Conservation (phyloP, 805 yeast species). For the Candida nemodendra region DNA sequence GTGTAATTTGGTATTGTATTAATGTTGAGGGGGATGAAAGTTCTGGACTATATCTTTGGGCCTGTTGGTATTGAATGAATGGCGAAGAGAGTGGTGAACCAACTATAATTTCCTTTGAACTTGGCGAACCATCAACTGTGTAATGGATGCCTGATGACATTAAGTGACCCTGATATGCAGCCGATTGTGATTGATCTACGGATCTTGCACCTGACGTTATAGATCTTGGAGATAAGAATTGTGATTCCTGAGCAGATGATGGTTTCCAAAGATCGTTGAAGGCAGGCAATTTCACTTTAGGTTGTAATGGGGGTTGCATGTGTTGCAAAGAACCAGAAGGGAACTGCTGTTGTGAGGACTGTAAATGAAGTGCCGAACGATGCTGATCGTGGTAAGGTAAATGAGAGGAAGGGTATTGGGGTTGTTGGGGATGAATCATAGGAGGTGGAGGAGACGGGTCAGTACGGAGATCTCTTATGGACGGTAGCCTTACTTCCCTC, state of each 20-base stretch:
- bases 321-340: slow-evolving; percentile 71
- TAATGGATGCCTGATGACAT: slow-evolving; percentile 1
- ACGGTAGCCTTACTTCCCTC: slow-evolving; percentile 15
- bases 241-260: slow-evolving; percentile 47
- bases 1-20: background rate
- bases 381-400: background rate
- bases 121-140: slow-evolving; percentile 1
- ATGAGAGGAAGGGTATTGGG: background rate
- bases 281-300: slow-evolving; percentile 72
- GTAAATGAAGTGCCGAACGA: background rate
- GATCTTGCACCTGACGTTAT: background rate
- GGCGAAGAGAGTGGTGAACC: slow-evolving; percentile 10
- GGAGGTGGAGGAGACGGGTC: slow-evolving; percentile 7
- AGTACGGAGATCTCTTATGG: slow-evolving; percentile 12
- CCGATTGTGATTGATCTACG: background rate
- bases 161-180: slow-evolving; percentile 1
- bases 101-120: slow-evolving; percentile 3
- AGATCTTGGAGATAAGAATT: background rate
- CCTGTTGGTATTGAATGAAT: slow-evolving; percentile 5
- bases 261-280: slow-evolving; percentile 80
- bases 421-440: background rate
- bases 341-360: slow-evolving; percentile 64
- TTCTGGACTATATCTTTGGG: slow-evolving; percentile 4
- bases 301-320: slow-evolving; percentile 52
- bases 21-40: background rate